Evolutionary conservation across 2,329 filamentous ascomycete species (phyloP).

Genomic region (Colletotrichum endophyticum): DNA sequence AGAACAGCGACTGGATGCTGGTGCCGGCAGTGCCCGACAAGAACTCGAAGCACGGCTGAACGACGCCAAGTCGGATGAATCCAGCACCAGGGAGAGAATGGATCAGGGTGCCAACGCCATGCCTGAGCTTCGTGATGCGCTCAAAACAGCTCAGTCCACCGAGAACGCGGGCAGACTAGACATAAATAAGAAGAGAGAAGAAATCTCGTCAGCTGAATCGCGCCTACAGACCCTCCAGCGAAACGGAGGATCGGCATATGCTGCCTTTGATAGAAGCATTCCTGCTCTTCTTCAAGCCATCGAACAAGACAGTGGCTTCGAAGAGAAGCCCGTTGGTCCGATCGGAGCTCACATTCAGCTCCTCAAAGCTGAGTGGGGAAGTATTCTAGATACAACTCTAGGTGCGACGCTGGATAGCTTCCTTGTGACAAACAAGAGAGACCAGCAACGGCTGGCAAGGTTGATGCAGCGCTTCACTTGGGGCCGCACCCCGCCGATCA

Average conservation of each 20-base stretch:
- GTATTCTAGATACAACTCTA: constrained; percentile 78
- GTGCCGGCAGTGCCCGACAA: constrained; percentile 72
- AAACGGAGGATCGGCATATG: constrained; percentile 56
- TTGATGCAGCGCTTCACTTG: constrained; percentile 64
- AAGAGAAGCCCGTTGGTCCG: constrained; percentile 78
- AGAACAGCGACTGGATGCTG: constrained; percentile 65
- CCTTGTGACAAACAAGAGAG: constrained; percentile 77
- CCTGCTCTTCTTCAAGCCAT: constrained; percentile 71
- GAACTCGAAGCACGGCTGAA: constrained; percentile 36
- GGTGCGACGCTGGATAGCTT: constrained; percentile 77
- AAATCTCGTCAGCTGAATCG: constrained; percentile 19
- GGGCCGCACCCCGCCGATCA: constrained; percentile 57
- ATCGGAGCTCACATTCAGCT: constrained; percentile 80
- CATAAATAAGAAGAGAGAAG: constrained; percentile 17
- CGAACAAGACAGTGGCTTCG: constrained; percentile 71
- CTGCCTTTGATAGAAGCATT: constrained; percentile 69
- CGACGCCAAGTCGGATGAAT: constrained; percentile 26
- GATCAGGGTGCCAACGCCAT: neutral
- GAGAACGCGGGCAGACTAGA: neutral
- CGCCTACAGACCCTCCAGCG: constrained; percentile 6
- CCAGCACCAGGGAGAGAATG: constrained; percentile 17
- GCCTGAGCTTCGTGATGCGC: neutral
- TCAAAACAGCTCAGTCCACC: neutral
- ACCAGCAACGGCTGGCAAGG: constrained; percentile 70
- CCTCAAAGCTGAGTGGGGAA: constrained; percentile 80